phyloP scores from a whole-genome alignment of 257 asterid genomes.

The Anisodus acutangulus region DNA sequence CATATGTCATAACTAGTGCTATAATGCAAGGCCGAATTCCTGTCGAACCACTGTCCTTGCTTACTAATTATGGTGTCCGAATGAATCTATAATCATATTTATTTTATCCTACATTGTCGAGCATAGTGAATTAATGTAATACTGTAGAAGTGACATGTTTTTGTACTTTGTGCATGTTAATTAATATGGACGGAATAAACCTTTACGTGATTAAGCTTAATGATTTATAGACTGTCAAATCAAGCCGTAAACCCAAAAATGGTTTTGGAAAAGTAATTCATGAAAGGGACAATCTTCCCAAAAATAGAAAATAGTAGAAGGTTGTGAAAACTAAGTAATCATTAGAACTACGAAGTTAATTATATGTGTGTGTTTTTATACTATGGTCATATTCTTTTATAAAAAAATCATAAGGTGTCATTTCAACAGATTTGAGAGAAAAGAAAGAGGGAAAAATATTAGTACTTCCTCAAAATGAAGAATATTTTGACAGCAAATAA shows the following conservation, averaged over 20 bases:
- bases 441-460: too few relatives aligned
- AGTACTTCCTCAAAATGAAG: not conserved
- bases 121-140: not conserved
- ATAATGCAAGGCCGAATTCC: not conserved
- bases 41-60: not conserved
- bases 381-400: too few relatives aligned
- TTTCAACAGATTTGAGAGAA: not conserved
- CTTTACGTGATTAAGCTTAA: not conserved
- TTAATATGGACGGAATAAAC: not conserved
- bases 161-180: conserved; percentile 15
- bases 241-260: not conserved
- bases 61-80: not conserved
- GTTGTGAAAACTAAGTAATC: not conserved
- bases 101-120: not conserved
- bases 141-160: not conserved
- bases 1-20: not conserved
- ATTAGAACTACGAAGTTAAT: not conserved
- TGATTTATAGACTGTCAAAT: not conserved
- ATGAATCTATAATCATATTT: not conserved
- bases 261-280: not conserved
- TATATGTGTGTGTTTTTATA: too few relatives aligned
- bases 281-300: not conserved
- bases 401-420: not conserved
- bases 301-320: not conserved
- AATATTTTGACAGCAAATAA: not conserved